Conservation (phyloP, 2,329 filamentous ascomycete genomes). For the Xylaria sp. region DNA sequence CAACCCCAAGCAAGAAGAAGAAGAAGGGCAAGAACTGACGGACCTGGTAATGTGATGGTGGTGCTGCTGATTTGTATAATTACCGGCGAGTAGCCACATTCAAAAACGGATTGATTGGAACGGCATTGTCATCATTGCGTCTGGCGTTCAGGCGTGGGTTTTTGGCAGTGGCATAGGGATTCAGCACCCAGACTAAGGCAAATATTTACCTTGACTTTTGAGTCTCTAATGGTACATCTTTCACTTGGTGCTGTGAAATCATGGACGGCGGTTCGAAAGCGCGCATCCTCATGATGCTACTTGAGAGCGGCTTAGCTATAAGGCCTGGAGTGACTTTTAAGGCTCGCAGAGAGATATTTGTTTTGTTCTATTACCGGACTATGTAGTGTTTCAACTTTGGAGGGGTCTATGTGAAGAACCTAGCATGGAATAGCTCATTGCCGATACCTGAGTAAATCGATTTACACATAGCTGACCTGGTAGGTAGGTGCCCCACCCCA, state of each 20-base stretch:
- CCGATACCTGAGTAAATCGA: too few relatives aligned
- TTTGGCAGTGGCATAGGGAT: constrained; percentile 31
- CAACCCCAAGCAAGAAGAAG: constrained; percentile 60
- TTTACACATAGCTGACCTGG: too few relatives aligned
- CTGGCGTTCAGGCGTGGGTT: constrained; percentile 44
- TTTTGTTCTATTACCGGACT: neutral
- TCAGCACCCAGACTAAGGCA: constrained; percentile 19
- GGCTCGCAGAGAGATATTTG: neutral
- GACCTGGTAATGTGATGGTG: neutral
- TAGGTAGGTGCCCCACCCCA: too few relatives aligned
- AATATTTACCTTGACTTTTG: neutral
- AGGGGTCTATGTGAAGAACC: too few relatives aligned
- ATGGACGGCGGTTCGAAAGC: neutral
- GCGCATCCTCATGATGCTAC: neutral
- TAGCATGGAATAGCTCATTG: too few relatives aligned
- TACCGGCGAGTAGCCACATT: constrained; percentile 32
- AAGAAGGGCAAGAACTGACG: constrained; percentile 73
- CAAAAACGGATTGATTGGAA: constrained; percentile 25
- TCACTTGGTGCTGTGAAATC: neutral
- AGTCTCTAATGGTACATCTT: constrained; percentile 15
- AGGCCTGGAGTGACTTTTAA: too few relatives aligned
- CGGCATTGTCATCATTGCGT: constrained; percentile 39
- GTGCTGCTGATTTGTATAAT: constrained; percentile 31
- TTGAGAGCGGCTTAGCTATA: neutral
- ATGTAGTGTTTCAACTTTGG: too few relatives aligned